These are phyloP conservation scores for Fusarium armeniacum DNA, from an alignment of 2,329 filamentous ascomycete genomes.

Conservation along the genomic window DNA sequence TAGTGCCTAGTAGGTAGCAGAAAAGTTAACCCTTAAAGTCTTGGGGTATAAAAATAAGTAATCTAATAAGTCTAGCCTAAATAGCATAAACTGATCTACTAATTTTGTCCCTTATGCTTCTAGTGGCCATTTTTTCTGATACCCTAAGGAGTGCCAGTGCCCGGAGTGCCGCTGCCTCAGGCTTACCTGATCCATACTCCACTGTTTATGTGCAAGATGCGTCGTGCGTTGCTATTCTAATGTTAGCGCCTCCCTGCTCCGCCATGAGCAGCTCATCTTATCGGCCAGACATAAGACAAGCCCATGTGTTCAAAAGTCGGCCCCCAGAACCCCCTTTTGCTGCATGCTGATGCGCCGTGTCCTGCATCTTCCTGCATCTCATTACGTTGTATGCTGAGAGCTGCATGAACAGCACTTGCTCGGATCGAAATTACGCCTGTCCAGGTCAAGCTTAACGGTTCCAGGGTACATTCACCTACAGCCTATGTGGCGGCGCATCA, in stretches of 20 bases:
- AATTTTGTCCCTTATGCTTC: no score
- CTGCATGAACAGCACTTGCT: slow-evolving; percentile 35
- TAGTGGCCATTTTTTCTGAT: no score
- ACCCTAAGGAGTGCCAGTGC: not conserved
- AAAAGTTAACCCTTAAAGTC: no score
- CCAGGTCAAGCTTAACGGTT: slow-evolving; percentile 22
- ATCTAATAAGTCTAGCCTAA: no score
- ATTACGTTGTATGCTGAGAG: slow-evolving; percentile 30
- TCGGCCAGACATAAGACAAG: slow-evolving; percentile 18
- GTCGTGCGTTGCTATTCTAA: slow-evolving; percentile 7
- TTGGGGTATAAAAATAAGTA: no score
- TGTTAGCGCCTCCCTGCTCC: slow-evolving; percentile 15
- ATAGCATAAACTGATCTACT: no score
- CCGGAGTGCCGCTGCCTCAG: slow-evolving; percentile 17
- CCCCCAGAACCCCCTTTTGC: slow-evolving; percentile 31
- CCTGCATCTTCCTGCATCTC: slow-evolving; percentile 34
- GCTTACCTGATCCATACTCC: slow-evolving; percentile 12
- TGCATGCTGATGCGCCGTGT: slow-evolving; percentile 38
- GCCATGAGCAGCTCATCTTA: slow-evolving; percentile 15
- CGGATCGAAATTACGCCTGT: slow-evolving; percentile 38
- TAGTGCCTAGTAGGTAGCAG: no score
- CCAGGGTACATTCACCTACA: slow-evolving; percentile 17
- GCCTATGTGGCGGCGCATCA: slow-evolving; percentile 25
- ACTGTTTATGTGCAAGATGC: slow-evolving; percentile 2
- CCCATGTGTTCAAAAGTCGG: slow-evolving; percentile 34